Evolutionary conservation across 2,329 filamentous ascomycete genomes (phyloP), one percentile per base, ranked within the genome.

Genomic region (Verticillium dahliae): DNA sequence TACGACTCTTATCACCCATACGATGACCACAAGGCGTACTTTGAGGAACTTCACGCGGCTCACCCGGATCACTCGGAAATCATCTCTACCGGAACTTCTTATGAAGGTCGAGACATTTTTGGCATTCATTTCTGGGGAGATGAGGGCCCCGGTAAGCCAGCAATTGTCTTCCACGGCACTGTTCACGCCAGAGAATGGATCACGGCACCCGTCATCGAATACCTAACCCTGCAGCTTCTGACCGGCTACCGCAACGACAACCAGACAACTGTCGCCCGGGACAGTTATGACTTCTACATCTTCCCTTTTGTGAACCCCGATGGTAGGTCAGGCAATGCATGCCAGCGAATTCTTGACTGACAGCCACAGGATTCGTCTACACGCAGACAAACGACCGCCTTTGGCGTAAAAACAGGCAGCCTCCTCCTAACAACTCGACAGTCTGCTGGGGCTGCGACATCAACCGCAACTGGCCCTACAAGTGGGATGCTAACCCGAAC

Each of bases 261-360:
- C 45, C 45, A 52, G 45, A 52, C 45, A 10, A 52, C 45, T 6
- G 45, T 52, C 7, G 45, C 45, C 18, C 74, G 86, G 50, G 77
- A 86, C 70, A 80, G 76, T 56, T 85, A 84, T 66, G 83, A 85
- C 70, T 85, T 81, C 67, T 84, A 80, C 71, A 78, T 85, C 68
- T 75, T 81, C 62, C 80, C 80, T 4, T 69, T 81, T 41, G 78
- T 79, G 39, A 81, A 82, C 67, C 79, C 80, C 3, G 79, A 81
- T 63, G 76, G 73, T 75, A 65, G 61, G 64, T 18, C 63, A 76
- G 73, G 74, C 65, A 61, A 63, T n/a, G n/a, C 15, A 27, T 22
- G 4, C 27, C 27, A 31, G 27, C 27, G 27, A 31, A 58, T 27
- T 0, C 9, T 14, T 50, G n/a, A 35, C 58, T 31, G 38, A 38